phyloP scores from a whole-genome alignment of 306 rosid genomes.

The Begonia peltatifolia region DNA sequence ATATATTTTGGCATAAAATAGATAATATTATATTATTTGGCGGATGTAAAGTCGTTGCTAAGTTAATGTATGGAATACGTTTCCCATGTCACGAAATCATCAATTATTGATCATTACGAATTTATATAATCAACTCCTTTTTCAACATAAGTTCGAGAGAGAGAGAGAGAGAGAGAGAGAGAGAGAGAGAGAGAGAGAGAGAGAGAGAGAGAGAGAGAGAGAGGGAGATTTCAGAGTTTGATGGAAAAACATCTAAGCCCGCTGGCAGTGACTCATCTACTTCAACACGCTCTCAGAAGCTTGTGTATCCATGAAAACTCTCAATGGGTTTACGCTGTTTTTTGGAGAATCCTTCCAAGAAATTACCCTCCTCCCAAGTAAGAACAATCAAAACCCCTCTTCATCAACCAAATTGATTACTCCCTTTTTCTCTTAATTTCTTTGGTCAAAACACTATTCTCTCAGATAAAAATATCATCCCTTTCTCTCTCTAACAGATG shows the following conservation, averaged over 20 bases:
- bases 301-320: conserved; percentile 13
- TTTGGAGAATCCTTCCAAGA: conserved; percentile 13
- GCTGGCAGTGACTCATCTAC: conserved; percentile 14
- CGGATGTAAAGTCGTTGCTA: background rate
- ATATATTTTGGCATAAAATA: background rate
- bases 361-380: conserved; percentile 18
- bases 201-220: background rate
- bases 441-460: background rate
- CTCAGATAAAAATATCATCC: background rate
- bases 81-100: no score
- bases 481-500: conserved; percentile 35
- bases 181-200: no score
- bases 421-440: background rate
- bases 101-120: no score
- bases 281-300: conserved; percentile 14
- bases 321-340: conserved; percentile 15
- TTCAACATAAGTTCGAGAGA: no score
- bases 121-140: no score
- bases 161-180: background rate
- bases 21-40: background rate
- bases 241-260: conserved; percentile 10
- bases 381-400: background rate
- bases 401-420: background rate
- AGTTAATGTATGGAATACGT: no score
- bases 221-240: background rate